Base-by-base conservation (phyloP, 139 green algal species). In the Chlamydomonas eustigma region DNA sequence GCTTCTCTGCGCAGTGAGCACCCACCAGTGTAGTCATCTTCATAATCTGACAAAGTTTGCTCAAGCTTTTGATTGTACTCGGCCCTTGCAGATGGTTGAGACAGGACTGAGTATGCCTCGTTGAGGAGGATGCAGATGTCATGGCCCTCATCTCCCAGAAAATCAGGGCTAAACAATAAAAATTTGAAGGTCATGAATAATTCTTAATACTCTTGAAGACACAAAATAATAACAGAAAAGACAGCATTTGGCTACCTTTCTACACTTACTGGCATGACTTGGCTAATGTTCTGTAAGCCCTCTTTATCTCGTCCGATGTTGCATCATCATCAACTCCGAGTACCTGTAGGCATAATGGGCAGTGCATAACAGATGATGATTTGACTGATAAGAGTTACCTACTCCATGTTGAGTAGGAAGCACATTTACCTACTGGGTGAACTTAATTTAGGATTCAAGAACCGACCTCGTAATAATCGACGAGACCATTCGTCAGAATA, bases 71-170 rank as follows among this genome's bases (percentile, higher is more conserved):
- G 39, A 37, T 95, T 92, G 78, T 95, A 96, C 0, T 37, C 82
- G 18, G 32, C 8, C 22, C 90, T 75, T 3, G 77, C 33, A 2
- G 86, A 74, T 0, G 73, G 67, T 35, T 95, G 86, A 4, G 71
- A 91, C 35, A 94, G 79, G 3, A 85, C 74, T 8, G 85, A 63
- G 36, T 90, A 90, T 0, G 84, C 85, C 83, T 97, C 92, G 74
- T 97, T 97, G 1, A 97, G 78, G 22, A 97, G 67, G 30, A 97
- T 90, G 76, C 92, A 97, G 25, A 95, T 84, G 65, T 94, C 80
- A 74, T 96, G 92, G 4, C 91, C 92, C 52, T 85, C 51, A 1
- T 93, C 88, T 0, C 89, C 89, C 34, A 88, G 44, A 32, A 91
- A 86, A 76, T 92, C 87, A 12, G 84, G 77, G 50, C 44, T 58